Conservation (phyloP, 768 basidiomycete species). For the Phanerochaete sordida region DNA sequence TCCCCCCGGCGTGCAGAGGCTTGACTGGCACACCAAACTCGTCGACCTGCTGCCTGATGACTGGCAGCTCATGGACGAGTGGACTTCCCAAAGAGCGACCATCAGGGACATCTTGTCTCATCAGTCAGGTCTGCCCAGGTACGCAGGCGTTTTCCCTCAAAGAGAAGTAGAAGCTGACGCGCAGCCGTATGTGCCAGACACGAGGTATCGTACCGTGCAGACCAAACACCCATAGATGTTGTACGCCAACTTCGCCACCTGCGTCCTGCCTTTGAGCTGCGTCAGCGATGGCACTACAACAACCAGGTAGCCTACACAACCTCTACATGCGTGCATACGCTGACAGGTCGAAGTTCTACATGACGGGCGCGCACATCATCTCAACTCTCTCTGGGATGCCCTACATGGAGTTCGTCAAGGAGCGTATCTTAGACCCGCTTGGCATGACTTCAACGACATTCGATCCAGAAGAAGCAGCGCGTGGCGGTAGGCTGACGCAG, state of each 20-base stretch:
- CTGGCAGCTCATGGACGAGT: slow-evolving; percentile 40
- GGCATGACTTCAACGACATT: slow-evolving; percentile 40
- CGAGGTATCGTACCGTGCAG: slow-evolving; percentile 6
- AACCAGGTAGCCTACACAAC: slow-evolving; percentile 1
- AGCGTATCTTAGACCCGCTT: slow-evolving; percentile 38
- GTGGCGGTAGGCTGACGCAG: slow-evolving; percentile 30
- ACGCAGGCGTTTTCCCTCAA: background rate
- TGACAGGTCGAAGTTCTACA: slow-evolving; percentile 33
- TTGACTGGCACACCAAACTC: slow-evolving; percentile 29
- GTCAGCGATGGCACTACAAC: slow-evolving; percentile 12
- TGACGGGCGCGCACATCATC: slow-evolving; percentile 31
- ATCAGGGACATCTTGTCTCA: slow-evolving; percentile 38
- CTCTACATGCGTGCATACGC: background rate
- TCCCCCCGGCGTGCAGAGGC: slow-evolving; percentile 12
- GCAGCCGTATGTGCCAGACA: slow-evolving; percentile 6
- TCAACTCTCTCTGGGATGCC: slow-evolving; percentile 27
- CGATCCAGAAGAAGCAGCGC: slow-evolving; percentile 28
- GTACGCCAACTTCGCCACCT: slow-evolving; percentile 6
- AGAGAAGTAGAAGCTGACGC: background rate
- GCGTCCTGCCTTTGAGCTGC: slow-evolving; percentile 10
- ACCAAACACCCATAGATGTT: slow-evolving; percentile 1
- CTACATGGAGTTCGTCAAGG: slow-evolving; percentile 37
- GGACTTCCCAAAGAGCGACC: slow-evolving; percentile 33
- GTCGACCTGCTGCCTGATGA: slow-evolving; percentile 34
- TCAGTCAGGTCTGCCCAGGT: slow-evolving; percentile 38